A percentile compares a stretch with the other conserved stretches of the same genome.
phyloP scores from a whole-genome alignment of 768 basidiomycete genomes.

The Termitomyces sp. region DNA sequence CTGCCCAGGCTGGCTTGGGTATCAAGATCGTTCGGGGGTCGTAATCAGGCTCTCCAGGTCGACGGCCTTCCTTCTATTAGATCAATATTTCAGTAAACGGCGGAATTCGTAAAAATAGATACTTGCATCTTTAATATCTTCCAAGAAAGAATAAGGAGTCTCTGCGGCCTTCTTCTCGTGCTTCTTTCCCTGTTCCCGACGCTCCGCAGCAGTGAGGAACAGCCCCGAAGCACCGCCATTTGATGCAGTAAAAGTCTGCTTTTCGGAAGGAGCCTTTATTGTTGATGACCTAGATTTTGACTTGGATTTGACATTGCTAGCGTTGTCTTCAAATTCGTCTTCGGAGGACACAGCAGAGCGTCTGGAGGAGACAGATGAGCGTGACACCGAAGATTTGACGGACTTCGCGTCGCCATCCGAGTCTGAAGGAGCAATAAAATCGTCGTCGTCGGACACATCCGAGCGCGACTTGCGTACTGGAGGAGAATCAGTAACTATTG shows the following conservation, averaged over 20 bases:
- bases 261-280: constrained; percentile 21
- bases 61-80: constrained; percentile 69
- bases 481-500: background rate
- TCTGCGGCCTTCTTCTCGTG: constrained; percentile 79
- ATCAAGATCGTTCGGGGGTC: constrained; percentile 87
- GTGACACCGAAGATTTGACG: constrained; percentile 45
- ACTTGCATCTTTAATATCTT: constrained; percentile 66
- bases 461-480: constrained; percentile 38
- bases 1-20: constrained; percentile 69
- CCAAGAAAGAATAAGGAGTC: constrained; percentile 70
- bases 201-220: constrained; percentile 84
- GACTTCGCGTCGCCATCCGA: constrained; percentile 53
- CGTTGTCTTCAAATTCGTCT: constrained; percentile 33
- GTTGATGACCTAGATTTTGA: constrained; percentile 26
- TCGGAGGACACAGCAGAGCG: constrained; percentile 30
- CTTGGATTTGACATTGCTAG: constrained; percentile 30
- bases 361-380: constrained; percentile 43
- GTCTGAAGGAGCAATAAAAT: constrained; percentile 68
- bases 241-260: constrained; percentile 14
- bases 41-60: constrained; percentile 79
- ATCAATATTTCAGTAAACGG: background rate
- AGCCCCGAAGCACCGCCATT: constrained; percentile 22
- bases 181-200: constrained; percentile 69
- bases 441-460: constrained; percentile 51
- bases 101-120: background rate